Evolutionary conservation across 2,329 filamentous ascomycete genomes (phyloP), one percentile per base, ranked within the genome.

Genomic region (Alternaria sp.): DNA sequence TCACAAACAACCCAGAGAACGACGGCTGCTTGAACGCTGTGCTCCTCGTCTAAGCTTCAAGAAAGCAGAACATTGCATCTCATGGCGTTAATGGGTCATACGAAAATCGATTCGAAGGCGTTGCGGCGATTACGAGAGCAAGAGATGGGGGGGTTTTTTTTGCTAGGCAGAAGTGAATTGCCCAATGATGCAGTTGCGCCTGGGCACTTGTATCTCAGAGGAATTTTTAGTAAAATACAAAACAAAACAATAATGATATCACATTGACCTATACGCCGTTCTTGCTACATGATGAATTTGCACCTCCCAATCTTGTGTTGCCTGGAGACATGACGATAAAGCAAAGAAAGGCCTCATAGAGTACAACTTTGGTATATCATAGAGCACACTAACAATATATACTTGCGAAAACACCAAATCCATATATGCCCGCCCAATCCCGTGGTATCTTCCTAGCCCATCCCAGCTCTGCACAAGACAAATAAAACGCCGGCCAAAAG

Each of bases 1-100:
- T 76, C 26, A 77, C 73, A 10, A 77, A 76, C 62, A 78, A 77
- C 48, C 76, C 76, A 1, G 75, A 77, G 50, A 78, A 78, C 51
- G 76, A 78, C 51, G 76, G 76, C 5, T 78, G 76, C 56, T 56
- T 78, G 17, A 78, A 77, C 54, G 75, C 76, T 5, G 72, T 77
- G n/a, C 58, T 77, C 53, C 67, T 77, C 3, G 73, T 76, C 37
- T 77, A 67, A 41, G 39, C 44, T 55, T 24, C 52, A 26, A 33
- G 36, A 28, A 5, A 11, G 21, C 21, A 11, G 36, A 61, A 40
- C n/a, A 49, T 39, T 65, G 63, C 63, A 65, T 65, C 57, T 37
- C 17, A 62, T 37, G 62, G 62, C 62, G 62, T 64, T 64, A 42
- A 45, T 33, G 28, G 48, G 54, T 44, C 37, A 24, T 36, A 3